Conservation (phyloP, 441 rosid species). For the Populus hybrid region DNA sequence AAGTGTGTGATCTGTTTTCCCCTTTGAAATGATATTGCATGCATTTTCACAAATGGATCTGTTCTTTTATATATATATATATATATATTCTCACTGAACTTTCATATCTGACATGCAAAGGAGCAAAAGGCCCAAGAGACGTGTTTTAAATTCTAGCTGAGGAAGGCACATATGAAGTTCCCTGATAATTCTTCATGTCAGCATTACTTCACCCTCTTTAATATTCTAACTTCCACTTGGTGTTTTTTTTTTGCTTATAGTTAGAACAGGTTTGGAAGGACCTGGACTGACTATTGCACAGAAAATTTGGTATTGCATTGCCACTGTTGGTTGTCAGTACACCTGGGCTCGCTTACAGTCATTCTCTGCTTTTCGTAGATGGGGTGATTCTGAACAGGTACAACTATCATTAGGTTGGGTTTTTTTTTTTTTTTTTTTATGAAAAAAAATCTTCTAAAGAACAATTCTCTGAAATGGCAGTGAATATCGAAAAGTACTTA, state of each 20-base stretch:
- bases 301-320: slow-evolving; percentile 86
- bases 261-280: slow-evolving; percentile 91
- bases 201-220: neutral
- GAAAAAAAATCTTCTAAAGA: no score
- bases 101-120: neutral
- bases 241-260: slow-evolving; percentile 35
- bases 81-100: neutral
- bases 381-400: slow-evolving; percentile 97
- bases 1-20: neutral
- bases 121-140: neutral
- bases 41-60: neutral
- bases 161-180: neutral
- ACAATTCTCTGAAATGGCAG: neutral
- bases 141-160: neutral
- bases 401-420: neutral
- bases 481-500: neutral
- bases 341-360: slow-evolving; percentile 85
- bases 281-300: slow-evolving; percentile 82
- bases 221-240: slow-evolving; percentile 2
- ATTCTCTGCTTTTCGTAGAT: slow-evolving; percentile 92
- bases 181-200: neutral
- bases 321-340: slow-evolving; percentile 92
- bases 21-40: neutral
- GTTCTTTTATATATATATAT: neutral
- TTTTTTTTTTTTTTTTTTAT: neutral